Evolutionary conservation across 73 alveolate genomes (phyloP).

Genomic region (Halteria grandinella): DNA sequence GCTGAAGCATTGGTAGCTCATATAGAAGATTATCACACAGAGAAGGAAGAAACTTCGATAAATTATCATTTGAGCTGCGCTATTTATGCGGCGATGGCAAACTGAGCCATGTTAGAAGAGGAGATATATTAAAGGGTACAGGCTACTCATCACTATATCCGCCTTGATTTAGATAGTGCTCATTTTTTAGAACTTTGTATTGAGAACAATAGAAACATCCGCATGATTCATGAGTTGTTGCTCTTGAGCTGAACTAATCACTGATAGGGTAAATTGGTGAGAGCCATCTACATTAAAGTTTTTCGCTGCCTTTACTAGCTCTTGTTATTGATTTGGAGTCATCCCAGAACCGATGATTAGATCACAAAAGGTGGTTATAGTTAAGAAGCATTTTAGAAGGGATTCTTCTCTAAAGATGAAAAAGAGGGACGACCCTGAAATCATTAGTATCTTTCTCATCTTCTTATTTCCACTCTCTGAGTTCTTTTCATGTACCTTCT

Average conservation of each 20-base stretch:
- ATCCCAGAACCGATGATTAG: slow-evolving; percentile 55
- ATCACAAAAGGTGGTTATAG: slow-evolving; percentile 53
- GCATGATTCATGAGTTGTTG: slow-evolving; percentile 46
- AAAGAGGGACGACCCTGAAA: slow-evolving; percentile 39
- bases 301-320: slow-evolving; percentile 19
- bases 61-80: background rate
- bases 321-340: slow-evolving; percentile 1
- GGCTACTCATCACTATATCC: slow-evolving; percentile 34
- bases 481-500: background rate
- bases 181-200: background rate
- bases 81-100: slow-evolving; percentile 2
- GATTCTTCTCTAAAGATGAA: slow-evolving; percentile 53
- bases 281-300: background rate
- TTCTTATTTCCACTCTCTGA: background rate
- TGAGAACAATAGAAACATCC: slow-evolving; percentile 41
- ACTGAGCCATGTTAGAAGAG: slow-evolving; percentile 58
- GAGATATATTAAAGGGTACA: slow-evolving; percentile 45
- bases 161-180: no score
- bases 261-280: background rate
- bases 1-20: slow-evolving; percentile 21
- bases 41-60: slow-evolving; percentile 28
- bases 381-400: slow-evolving; percentile 42
- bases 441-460: slow-evolving; percentile 9
- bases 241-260: slow-evolving; percentile 32
- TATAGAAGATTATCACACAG: background rate